Evolutionary conservation across 352 stramenopile species (phyloP).

Genomic region (Phytophthora capsici): DNA sequence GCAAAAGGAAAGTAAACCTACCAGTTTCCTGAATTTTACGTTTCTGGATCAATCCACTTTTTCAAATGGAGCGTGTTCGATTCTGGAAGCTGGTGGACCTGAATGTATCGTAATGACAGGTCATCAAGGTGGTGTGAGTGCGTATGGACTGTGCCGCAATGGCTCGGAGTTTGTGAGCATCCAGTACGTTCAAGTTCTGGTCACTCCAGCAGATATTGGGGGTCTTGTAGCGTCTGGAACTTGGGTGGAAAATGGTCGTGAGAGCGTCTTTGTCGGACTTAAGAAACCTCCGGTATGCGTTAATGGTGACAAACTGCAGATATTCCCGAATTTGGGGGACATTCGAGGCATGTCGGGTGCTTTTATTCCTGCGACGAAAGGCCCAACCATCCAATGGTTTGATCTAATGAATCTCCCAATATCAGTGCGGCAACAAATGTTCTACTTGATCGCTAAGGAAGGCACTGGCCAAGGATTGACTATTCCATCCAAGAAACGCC

Average conservation of each 20-base stretch:
- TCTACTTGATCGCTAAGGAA: slow-evolving; percentile 37
- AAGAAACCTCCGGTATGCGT: slow-evolving; percentile 21
- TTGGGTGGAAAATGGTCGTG: slow-evolving; percentile 43
- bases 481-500: slow-evolving; percentile 36
- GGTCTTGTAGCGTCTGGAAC: slow-evolving; percentile 36
- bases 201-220: slow-evolving; percentile 42
- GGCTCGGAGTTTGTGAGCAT: slow-evolving; percentile 41
- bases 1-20: slow-evolving; percentile 36
- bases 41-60: slow-evolving; percentile 26
- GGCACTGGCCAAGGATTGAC: slow-evolving; percentile 35
- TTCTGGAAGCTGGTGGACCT: slow-evolving; percentile 30
- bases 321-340: slow-evolving; percentile 19
- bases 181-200: slow-evolving; percentile 41
- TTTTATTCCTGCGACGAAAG: slow-evolving; percentile 18
- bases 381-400: slow-evolving; percentile 36
- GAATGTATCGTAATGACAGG: slow-evolving; percentile 52
- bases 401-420: slow-evolving; percentile 38
- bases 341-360: slow-evolving; percentile 24
- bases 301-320: slow-evolving; percentile 22
- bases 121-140: slow-evolving; percentile 42
- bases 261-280: slow-evolving; percentile 38
- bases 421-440: slow-evolving; percentile 36
- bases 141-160: slow-evolving; percentile 44
- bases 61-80: slow-evolving; percentile 29
- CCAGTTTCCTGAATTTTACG: slow-evolving; percentile 41